These are phyloP conservation scores for Entomophthora muscae DNA, from an alignment of 371 early-diverging fungal genomes.

Conservation along the genomic window DNA sequence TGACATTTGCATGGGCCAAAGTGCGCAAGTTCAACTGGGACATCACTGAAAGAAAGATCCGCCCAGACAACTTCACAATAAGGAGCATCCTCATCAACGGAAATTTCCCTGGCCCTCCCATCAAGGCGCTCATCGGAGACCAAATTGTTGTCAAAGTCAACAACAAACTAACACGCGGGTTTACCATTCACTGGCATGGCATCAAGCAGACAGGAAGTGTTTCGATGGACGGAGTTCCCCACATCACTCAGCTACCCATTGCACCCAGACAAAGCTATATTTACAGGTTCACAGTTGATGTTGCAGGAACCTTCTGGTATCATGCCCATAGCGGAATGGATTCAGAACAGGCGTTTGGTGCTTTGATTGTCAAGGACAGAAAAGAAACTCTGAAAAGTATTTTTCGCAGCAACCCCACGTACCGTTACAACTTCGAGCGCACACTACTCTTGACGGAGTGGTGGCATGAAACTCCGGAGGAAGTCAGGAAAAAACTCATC, in stretches of 20 bases:
- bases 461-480: slow-evolving; percentile 18
- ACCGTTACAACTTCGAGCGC: slow-evolving; percentile 22
- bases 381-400: not conserved
- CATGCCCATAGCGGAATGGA: slow-evolving; percentile 22
- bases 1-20: no score
- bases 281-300: slow-evolving; percentile 22
- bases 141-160: slow-evolving; percentile 19
- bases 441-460: slow-evolving; percentile 21
- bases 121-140: slow-evolving; percentile 22
- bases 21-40: slow-evolving; percentile 13
- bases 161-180: slow-evolving; percentile 17
- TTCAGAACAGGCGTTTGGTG: not conserved
- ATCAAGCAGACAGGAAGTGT: slow-evolving; percentile 38
- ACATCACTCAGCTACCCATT: slow-evolving; percentile 29
- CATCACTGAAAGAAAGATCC: slow-evolving; percentile 12
- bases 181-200: slow-evolving; percentile 56
- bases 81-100: slow-evolving; percentile 21
- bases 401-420: not conserved
- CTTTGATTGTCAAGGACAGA: not conserved
- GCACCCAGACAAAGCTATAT: slow-evolving; percentile 22
- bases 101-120: slow-evolving; percentile 21
- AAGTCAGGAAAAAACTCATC: slow-evolving; percentile 13
- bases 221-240: slow-evolving; percentile 48
- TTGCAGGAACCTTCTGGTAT: slow-evolving; percentile 30
- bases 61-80: slow-evolving; percentile 21